Evolutionary conservation across 2,329 filamentous ascomycete species (phyloP), one percentile per base, ranked within the genome.

Genomic region (Hawksworthiomyces lignivorus): DNA sequence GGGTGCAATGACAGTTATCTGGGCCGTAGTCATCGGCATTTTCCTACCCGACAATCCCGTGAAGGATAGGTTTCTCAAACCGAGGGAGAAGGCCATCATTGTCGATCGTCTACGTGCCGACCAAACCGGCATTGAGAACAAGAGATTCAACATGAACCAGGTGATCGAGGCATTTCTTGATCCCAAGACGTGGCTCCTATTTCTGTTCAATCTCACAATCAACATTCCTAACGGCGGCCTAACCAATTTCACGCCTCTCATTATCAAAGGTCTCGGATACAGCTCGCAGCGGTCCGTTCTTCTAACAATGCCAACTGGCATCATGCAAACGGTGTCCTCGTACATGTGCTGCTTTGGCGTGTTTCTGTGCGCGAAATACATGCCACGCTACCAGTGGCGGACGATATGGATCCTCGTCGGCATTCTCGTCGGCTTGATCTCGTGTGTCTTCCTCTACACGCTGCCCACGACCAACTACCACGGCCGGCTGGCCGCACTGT

Each of bases 1-100:
- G n/a, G n/a, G n/a, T n/a, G n/a, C n/a, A n/a, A n/a, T n/a, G n/a
- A n/a, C n/a, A n/a, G n/a, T n/a, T n/a, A n/a, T n/a, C n/a, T n/a
- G n/a, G n/a, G n/a, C n/a, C n/a, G n/a, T n/a, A n/a, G n/a, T n/a
- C n/a, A n/a, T n/a, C n/a, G n/a, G n/a, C 43, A 48, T 54, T 41
- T 15, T 54, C 35, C 50, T 60, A 12, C 57, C 63, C 4, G 58
- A 62, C 41, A 59, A 52, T 12, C 62, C 62, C 14, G 58, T 61
- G 53, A 60, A 57, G 57, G 40, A 60, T 53, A 32, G 54, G 46
- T 55, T 64, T 56, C 46, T 58, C 29, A 55, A 49, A 8, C 19
- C 44, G 4, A 53, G 54, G 38, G 52, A 60, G 24, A 56, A 50
- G 18, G 52, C 47, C 32, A 50, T 52, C 37, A 53, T 52, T 7